A percentile compares a stretch with the other conserved stretches of the same genome.
These are phyloP conservation scores for Eucalyptus tenuipes DNA, from an alignment of 345 rosid genomes.

Conservation along the genomic window DNA sequence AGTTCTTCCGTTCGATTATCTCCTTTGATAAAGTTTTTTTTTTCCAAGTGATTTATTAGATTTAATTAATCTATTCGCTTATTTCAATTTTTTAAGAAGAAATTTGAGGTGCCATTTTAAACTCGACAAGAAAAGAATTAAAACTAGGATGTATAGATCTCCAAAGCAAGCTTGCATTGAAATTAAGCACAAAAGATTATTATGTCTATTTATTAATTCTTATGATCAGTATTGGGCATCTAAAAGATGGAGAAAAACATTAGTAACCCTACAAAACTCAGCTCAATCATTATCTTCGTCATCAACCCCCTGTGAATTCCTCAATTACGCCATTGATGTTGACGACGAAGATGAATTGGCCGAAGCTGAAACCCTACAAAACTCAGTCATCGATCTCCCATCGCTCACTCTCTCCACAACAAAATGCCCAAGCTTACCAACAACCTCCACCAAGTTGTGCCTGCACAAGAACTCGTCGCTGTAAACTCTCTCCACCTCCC, in stretches of 20 bases:
- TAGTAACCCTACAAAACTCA: background rate
- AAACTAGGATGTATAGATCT: background rate
- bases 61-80: background rate
- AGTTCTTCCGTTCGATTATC: background rate
- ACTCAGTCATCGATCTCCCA: background rate
- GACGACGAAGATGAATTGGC: background rate
- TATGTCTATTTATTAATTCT: background rate
- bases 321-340: background rate
- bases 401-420: background rate
- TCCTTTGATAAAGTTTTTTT: background rate
- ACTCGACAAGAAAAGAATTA: background rate
- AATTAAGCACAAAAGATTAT: background rate
- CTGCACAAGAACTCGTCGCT: background rate
- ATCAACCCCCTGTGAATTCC: background rate
- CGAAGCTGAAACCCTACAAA: background rate
- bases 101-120: background rate
- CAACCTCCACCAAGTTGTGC: background rate
- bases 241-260: too few species aligned
- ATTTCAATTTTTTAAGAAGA: background rate
- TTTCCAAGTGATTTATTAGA: rapidly evolving
- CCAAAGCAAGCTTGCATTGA: background rate
- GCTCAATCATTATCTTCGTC: background rate
- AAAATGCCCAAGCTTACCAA: background rate
- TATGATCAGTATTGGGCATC: background rate
- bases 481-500: background rate